Evolutionary conservation across 2,329 filamentous ascomycete species (phyloP).

Genomic region (Lasiodiplodia sp.): DNA sequence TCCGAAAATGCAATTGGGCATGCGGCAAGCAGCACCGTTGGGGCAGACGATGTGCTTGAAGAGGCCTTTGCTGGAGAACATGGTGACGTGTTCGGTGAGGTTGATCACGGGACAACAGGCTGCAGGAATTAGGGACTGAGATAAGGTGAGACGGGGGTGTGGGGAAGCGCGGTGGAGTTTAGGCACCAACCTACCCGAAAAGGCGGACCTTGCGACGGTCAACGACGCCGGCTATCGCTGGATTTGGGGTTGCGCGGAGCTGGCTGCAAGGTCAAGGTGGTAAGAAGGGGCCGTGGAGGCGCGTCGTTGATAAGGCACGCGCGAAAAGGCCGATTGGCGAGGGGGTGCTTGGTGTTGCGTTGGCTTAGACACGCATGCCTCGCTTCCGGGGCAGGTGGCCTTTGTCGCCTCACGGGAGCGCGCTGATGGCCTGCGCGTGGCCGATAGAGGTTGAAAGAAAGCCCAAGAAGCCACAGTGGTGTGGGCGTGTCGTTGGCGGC

Average conservation of each 20-base stretch:
- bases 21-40: slow-evolving; percentile 55
- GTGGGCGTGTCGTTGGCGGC: slow-evolving; percentile 12
- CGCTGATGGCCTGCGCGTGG: background rate
- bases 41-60: slow-evolving; percentile 62
- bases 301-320: slow-evolving; percentile 15
- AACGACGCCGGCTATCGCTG: background rate
- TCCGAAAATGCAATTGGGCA: slow-evolving; percentile 66
- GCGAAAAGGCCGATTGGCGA: slow-evolving; percentile 9
- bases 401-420: background rate
- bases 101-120: slow-evolving; percentile 1
- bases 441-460: background rate
- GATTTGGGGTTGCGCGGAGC: background rate
- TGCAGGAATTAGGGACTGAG: slow-evolving; percentile 7
- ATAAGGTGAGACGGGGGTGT: slow-evolving; percentile 16
- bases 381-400: background rate
- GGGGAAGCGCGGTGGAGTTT: slow-evolving; percentile 6
- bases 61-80: slow-evolving; percentile 64
- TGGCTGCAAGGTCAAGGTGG: background rate
- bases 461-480: background rate
- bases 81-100: slow-evolving; percentile 38
- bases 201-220: background rate
- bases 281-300: background rate
- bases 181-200: slow-evolving; percentile 6
- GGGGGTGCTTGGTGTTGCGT: background rate
- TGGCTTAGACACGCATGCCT: background rate